Percentiles rank a stretch among this genome's conserved stretches.
Evolutionary conservation across 495 filamentous ascomycete genomes (phyloP).

Genomic region (Bombardia bombarda): DNA sequence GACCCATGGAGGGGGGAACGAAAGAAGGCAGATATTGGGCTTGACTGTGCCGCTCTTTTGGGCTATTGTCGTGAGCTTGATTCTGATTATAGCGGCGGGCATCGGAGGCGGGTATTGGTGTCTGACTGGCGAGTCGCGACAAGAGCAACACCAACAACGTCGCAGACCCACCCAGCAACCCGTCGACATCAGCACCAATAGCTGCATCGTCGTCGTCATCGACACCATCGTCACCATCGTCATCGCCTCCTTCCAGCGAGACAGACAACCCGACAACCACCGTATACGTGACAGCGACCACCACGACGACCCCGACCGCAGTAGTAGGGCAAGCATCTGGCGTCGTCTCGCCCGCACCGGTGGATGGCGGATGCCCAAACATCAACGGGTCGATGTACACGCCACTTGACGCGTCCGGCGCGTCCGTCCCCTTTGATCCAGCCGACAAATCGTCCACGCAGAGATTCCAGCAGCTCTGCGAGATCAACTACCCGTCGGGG

Average conservation of each 20-base stretch:
- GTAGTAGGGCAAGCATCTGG: background rate
- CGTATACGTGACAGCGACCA: no score
- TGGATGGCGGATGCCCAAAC: constrained; percentile 19
- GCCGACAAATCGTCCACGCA: constrained; percentile 13
- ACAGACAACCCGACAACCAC: no score
- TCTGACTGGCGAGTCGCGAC: constrained; percentile 2
- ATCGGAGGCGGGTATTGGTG: constrained; percentile 25
- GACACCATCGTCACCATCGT: no score
- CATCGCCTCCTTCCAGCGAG: no score
- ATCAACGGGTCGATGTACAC: constrained; percentile 19
- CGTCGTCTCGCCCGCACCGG: constrained; percentile 5
- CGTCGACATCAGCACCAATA: no score
- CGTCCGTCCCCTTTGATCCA: constrained; percentile 10
- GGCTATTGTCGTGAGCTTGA: constrained; percentile 15
- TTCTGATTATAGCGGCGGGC: constrained; percentile 21
- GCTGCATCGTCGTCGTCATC: no score
- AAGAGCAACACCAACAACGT: background rate
- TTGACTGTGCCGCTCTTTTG: constrained; percentile 26
- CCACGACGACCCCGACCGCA: constrained; percentile 8
- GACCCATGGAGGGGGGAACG: no score
- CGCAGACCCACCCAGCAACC: no score
- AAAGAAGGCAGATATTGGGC: constrained; percentile 16
- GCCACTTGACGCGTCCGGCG: constrained; percentile 17
- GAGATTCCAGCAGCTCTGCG: constrained; percentile 22
- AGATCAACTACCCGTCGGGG: constrained; percentile 24